phyloP scores from a whole-genome alignment of 495 filamentous ascomycete species.

The Bryoglossum gracile region DNA sequence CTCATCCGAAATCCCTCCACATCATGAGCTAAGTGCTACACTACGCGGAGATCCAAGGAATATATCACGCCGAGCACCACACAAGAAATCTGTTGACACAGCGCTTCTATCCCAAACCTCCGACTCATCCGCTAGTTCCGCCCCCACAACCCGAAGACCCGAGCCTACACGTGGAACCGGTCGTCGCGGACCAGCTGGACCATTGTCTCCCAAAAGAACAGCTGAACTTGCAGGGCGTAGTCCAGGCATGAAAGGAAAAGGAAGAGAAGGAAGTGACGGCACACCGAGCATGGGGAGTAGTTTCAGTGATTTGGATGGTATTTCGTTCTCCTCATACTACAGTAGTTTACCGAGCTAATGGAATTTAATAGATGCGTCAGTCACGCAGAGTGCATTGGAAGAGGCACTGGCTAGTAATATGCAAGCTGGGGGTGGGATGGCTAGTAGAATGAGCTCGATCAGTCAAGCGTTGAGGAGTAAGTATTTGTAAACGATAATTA shows the following conservation, averaged over 20 bases:
- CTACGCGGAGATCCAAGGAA: constrained; percentile 44
- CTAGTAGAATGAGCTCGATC: constrained; percentile 83
- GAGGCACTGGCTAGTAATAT: constrained; percentile 91
- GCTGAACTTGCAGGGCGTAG: constrained; percentile 51
- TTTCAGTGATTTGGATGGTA: constrained; percentile 94
- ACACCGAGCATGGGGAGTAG: constrained; percentile 97
- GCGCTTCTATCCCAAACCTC: constrained; percentile 41
- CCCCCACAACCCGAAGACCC: constrained; percentile 27
- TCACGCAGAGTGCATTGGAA: constrained; percentile 89
- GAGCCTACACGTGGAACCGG: constrained; percentile 7
- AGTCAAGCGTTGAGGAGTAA: constrained; percentile 43
- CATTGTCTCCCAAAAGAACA: constrained; percentile 38
- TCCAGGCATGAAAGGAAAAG: constrained; percentile 44
- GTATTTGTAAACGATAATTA: constrained; percentile 27
- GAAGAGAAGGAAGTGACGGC: constrained; percentile 68
- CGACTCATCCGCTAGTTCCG: constrained; percentile 57
- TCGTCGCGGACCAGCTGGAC: constrained; percentile 13
- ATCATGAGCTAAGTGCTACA: constrained; percentile 55
- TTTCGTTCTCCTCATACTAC: constrained; percentile 21
- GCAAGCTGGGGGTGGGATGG: constrained; percentile 68
- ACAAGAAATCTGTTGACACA: constrained; percentile 27
- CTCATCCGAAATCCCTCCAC: constrained; percentile 13
- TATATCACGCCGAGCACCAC: constrained; percentile 28
- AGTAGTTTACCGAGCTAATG: not conserved
- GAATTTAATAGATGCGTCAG: constrained; percentile 88